A percentile compares a stretch with the other conserved stretches of the same genome.
These are phyloP conservation scores for Houttuynia cordata DNA, from an alignment of 164 flowering plant species.

Conservation along the genomic window DNA sequence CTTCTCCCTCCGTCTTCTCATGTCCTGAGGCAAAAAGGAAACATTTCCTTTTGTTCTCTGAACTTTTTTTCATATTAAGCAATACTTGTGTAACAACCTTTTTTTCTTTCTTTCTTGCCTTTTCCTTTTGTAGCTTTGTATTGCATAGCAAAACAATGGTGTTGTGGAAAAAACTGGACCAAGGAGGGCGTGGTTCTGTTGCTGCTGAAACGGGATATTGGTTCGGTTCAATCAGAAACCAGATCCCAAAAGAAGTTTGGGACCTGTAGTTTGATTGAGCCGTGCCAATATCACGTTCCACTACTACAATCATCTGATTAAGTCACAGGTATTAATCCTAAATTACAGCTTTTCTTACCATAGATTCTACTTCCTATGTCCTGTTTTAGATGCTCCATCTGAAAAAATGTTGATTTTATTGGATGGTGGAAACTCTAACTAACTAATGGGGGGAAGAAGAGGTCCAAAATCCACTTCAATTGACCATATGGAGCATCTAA, in stretches of 20 bases:
- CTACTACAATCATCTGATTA: not conserved
- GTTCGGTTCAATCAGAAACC: constrained; percentile 1
- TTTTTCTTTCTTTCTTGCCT: not conserved
- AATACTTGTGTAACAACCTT: no score
- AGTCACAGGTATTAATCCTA: not conserved
- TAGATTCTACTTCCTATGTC: no score
- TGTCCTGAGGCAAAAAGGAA: not conserved
- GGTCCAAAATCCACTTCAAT: no score
- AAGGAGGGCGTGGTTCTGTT: not conserved
- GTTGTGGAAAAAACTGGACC: no score
- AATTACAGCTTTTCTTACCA: no score
- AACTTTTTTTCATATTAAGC: no score
- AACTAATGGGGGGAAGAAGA: no score
- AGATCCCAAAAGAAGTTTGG: not conserved
- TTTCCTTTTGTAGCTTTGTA: not conserved
- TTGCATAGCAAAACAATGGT: not conserved
- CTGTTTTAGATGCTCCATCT: no score
- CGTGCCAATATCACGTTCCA: constrained; percentile 62
- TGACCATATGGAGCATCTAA: no score
- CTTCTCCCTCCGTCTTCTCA: not conserved
- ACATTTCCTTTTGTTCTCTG: not conserved
- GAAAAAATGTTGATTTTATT: no score
- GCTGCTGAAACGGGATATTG: not conserved
- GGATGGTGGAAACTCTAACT: no score
- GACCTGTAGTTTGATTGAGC: constrained; percentile 38